These are phyloP conservation scores for Sclerotinia sclerotiorum DNA, from an alignment of 2,329 filamentous ascomycete species.

Conservation along the genomic window DNA sequence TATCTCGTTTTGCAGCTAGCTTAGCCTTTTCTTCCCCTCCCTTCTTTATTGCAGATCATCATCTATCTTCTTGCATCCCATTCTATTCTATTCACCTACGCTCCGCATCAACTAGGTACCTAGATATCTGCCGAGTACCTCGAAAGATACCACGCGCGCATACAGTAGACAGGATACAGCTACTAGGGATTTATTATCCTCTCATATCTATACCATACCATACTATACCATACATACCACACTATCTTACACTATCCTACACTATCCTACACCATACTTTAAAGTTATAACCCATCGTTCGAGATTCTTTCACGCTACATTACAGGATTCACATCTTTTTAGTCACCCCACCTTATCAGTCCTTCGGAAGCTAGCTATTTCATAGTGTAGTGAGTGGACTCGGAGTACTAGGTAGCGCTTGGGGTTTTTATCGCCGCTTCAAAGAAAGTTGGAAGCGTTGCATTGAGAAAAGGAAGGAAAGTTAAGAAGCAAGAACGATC, in stretches of 20 bases:
- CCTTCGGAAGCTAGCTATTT: conserved; percentile 4
- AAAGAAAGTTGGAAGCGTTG: conserved; percentile 14
- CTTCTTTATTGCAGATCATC: not conserved
- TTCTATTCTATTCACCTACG: not conserved
- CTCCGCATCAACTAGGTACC: not conserved
- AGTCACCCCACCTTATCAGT: conserved; percentile 19
- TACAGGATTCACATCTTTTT: not conserved
- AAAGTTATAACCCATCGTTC: not conserved
- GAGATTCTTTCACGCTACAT: not conserved
- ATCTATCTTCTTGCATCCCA: not conserved
- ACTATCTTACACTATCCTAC: no score
- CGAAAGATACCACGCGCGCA: not conserved
- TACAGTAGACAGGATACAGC: not conserved
- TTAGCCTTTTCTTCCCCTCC: not conserved
- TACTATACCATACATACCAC: not conserved
- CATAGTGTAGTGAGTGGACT: conserved; percentile 12
- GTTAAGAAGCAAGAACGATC: conserved; percentile 15
- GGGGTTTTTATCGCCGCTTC: conserved; percentile 13
- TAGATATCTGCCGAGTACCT: no score
- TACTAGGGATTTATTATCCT: not conserved
- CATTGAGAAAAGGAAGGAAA: conserved; percentile 12
- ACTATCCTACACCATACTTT: not conserved
- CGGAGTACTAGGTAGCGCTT: conserved; percentile 13
- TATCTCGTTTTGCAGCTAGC: conserved; percentile 1
- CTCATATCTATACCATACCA: no score